Evolutionary conservation across 192 early-diverging fungal species (phyloP), one percentile per base, ranked within the genome.

Genomic region (Piromyces finnis): DNA sequence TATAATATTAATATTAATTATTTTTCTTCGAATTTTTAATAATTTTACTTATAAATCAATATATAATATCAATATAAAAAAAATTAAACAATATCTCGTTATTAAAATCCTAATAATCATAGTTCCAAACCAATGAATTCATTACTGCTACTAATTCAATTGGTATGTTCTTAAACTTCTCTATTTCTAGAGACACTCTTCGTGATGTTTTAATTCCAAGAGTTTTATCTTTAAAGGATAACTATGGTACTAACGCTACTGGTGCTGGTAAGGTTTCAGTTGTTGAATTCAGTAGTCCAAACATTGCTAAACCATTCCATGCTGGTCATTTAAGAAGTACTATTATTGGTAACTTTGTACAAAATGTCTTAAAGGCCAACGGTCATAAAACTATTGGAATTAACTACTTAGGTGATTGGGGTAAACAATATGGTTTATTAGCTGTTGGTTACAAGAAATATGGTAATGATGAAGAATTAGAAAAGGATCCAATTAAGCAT

Each of bases 331-430:
- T 99, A 89, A 92, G 98, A 78, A 93, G 92, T 80, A 99, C 97
- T 29, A 98, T 99, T 81, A 98, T 99, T 82, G 98, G 98, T 83
- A 92, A 93, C 84, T 95, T 97, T 85, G 88, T 98, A 80, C 87
- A 87, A 82, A 94, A 96, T 78, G 88, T 93, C 28, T 89, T 95
- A 84, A 85, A 90, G 78, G 94, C 93, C 36, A 92, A 94, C 80
- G 98, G 97, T 15, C 95, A 93, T 88, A 91, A 94, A n/a, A 92
- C 92, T n/a, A 87, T 96, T 78, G 87, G 90, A 51, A 94, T 98
- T 88, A 99, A 99, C 89, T 97, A 99, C 85, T 87, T 99, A 35
- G 98, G 98, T 80, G 97, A 99, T 85, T 99, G 98, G 98, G 98
- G 98, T 81, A 99, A 97, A 86, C 97, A 98, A 88, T 99, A 95